Evolutionary conservation across 495 filamentous ascomycete genomes (phyloP).

Genomic region (Clohesyomyces aquaticus): DNA sequence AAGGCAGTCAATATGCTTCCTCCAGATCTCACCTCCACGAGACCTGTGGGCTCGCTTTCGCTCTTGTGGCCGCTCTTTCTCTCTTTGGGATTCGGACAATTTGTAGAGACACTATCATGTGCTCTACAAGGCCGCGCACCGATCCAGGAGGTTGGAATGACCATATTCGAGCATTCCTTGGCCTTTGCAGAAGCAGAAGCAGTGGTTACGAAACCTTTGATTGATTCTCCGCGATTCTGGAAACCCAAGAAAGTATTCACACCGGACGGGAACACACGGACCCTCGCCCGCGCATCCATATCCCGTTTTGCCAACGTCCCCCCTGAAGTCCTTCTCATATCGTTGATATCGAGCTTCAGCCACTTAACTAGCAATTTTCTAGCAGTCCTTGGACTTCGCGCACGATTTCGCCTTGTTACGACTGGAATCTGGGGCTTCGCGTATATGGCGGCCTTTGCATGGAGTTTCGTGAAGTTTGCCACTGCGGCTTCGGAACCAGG

Average conservation of each 20-base stretch:
- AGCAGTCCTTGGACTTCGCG: conserved; percentile 76
- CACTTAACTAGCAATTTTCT: conserved; percentile 84
- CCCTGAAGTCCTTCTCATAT: conserved; percentile 84
- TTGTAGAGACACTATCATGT: conserved; percentile 83
- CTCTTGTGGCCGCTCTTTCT: conserved; percentile 88
- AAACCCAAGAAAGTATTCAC: conserved; percentile 26
- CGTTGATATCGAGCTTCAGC: conserved; percentile 83
- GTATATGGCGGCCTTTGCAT: conserved; percentile 80
- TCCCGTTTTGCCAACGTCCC: conserved; percentile 74
- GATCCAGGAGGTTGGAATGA: conserved; percentile 90
- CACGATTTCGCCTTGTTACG: conserved; percentile 75
- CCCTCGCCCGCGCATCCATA: conserved; percentile 47
- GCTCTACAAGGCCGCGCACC: conserved; percentile 83
- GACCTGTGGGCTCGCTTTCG: conserved; percentile 71
- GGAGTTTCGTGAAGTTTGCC: conserved; percentile 57
- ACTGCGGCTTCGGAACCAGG: conserved; percentile 28
- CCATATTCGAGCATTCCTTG: conserved; percentile 92
- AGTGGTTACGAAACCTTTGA: conserved; percentile 74
- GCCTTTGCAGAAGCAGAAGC: conserved; percentile 96
- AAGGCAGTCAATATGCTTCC: conserved; percentile 69
- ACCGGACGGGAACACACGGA: conserved; percentile 28
- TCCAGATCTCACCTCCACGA: conserved; percentile 42
- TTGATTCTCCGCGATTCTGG: conserved; percentile 57
- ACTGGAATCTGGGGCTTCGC: conserved; percentile 87
- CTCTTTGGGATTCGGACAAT: conserved; percentile 79